These are phyloP conservation scores for Xylariaceae sp. DNA, from an alignment of 2,329 filamentous ascomycete species.

Conservation along the genomic window DNA sequence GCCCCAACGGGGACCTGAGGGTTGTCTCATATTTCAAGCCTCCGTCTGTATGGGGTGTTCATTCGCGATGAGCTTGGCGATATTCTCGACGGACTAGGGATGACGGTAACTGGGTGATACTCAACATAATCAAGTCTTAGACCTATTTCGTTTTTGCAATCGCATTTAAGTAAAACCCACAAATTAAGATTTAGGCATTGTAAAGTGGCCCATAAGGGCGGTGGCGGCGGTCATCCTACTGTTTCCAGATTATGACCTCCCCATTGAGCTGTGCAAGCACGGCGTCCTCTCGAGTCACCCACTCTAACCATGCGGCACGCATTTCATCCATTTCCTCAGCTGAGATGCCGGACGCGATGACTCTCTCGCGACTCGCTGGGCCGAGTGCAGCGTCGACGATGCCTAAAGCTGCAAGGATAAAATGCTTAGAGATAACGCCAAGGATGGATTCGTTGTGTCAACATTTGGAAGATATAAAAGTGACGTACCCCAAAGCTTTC, in stretches of 20 bases:
- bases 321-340: constrained; percentile 11
- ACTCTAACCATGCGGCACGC: constrained; percentile 9
- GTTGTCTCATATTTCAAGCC: constrained; percentile 15
- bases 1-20: constrained; percentile 5
- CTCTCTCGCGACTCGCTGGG: constrained; percentile 3
- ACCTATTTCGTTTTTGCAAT: no score
- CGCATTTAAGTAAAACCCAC: no score
- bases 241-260: constrained; percentile 1
- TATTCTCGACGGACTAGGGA: no score
- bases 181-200: no score
- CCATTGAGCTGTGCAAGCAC: background rate
- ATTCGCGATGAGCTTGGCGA: no score
- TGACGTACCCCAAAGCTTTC: constrained; percentile 12
- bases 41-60: no score
- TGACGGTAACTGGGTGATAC: no score
- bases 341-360: constrained; percentile 6
- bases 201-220: no score
- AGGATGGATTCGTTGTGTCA: background rate
- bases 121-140: no score
- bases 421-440: background rate
- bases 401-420: constrained; percentile 3
- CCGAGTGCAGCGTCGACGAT: constrained; percentile 6
- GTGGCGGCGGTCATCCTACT: no score
- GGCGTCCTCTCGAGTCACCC: constrained; percentile 8
- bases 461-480: no score